These are phyloP conservation scores for Coniochaeta pulveracea DNA, from an alignment of 2,329 filamentous ascomycete species.

Conservation along the genomic window DNA sequence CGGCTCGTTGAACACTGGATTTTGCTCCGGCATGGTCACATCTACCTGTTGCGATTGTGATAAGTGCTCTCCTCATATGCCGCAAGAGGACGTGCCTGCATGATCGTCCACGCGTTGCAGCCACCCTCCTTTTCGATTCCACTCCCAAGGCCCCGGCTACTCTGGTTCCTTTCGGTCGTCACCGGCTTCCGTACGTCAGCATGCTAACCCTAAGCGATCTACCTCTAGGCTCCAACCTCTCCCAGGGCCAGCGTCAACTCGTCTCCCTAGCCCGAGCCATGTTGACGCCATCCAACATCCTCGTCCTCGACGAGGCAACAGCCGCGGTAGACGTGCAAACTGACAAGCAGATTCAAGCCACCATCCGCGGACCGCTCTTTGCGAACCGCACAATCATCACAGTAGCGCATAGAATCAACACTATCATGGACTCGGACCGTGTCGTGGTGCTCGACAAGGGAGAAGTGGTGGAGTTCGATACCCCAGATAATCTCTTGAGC, in stretches of 20 bases:
- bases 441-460: conserved; percentile 91
- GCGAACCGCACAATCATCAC: conserved; percentile 93
- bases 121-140: too few relatives aligned
- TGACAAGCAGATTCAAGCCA: conserved; percentile 54
- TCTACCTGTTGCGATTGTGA: too few relatives aligned
- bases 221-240: conserved; percentile 95
- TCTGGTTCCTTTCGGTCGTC: too few relatives aligned
- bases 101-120: conserved; percentile 20
- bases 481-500: conserved; percentile 65
- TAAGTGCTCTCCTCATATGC: conserved; percentile 7
- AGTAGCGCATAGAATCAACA: conserved; percentile 96
- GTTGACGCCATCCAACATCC: conserved; percentile 89
- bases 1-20: too few relatives aligned
- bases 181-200: too few relatives aligned
- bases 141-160: too few relatives aligned
- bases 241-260: conserved; percentile 87
- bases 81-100: conserved; percentile 18
- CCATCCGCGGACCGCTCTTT: conserved; percentile 58
- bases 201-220: too few relatives aligned
- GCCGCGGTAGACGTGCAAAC: conserved; percentile 62
- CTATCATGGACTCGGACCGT: conserved; percentile 78
- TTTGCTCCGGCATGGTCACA: too few relatives aligned
- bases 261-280: conserved; percentile 88
- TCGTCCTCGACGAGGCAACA: conserved; percentile 94
- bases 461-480: conserved; percentile 85